Evolutionary conservation across 2,329 filamentous ascomycete species (phyloP).

Genomic region (Aspergillus aculeatinus): DNA sequence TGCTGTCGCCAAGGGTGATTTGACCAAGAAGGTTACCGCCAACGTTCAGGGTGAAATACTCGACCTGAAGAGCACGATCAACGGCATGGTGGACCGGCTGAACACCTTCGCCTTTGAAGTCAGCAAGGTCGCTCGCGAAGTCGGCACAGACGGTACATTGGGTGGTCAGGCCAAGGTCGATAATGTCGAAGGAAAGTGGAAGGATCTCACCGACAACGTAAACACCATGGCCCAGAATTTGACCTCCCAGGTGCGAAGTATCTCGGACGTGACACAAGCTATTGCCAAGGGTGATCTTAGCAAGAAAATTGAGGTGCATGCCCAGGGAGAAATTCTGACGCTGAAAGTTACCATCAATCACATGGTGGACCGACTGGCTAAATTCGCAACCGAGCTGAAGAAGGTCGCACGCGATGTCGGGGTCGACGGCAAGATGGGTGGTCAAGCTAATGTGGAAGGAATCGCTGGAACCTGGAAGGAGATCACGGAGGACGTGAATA

Average conservation of each 20-base stretch:
- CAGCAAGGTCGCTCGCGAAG: slow-evolving; percentile 64
- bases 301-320: slow-evolving; percentile 91
- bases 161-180: slow-evolving; percentile 64
- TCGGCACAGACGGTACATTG: slow-evolving; percentile 64
- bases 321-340: slow-evolving; percentile 89
- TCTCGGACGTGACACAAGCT: slow-evolving; percentile 89
- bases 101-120: slow-evolving; percentile 66
- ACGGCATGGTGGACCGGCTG: slow-evolving; percentile 65
- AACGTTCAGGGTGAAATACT: slow-evolving; percentile 92
- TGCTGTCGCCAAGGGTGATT: slow-evolving; percentile 87
- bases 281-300: slow-evolving; percentile 96
- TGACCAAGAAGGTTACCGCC: slow-evolving; percentile 94
- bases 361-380: slow-evolving; percentile 94
- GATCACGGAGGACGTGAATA: slow-evolving; percentile 95
- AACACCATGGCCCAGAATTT: slow-evolving; percentile 67
- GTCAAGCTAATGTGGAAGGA: slow-evolving; percentile 90
- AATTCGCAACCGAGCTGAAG: slow-evolving; percentile 95
- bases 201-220: slow-evolving; percentile 65
- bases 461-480: slow-evolving; percentile 96
- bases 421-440: slow-evolving; percentile 97
- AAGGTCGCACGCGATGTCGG: slow-evolving; percentile 94
- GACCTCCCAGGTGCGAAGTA: slow-evolving; percentile 74
- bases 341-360: slow-evolving; percentile 97
- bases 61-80: slow-evolving; percentile 87
- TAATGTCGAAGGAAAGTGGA: slow-evolving; percentile 67